Percentiles rank a stretch among this genome's conserved stretches.
Conservation (phyloP, 495 filamentous ascomycete species). For the Talaromyces adpressus region DNA sequence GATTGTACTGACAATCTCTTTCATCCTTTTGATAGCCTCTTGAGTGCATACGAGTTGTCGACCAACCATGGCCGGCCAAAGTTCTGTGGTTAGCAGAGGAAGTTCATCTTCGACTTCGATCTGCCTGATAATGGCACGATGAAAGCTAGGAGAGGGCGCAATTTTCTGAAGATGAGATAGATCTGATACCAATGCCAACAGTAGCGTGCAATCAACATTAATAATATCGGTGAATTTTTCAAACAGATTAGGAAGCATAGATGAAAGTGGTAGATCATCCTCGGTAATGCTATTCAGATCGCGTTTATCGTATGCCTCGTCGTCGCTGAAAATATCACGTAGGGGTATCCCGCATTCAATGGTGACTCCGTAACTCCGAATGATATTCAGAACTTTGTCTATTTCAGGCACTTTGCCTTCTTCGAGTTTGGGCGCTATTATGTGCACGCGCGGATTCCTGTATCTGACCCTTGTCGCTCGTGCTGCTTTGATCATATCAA, state of each 20-base stretch:
- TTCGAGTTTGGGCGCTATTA: slow-evolving; percentile 54
- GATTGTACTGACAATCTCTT: slow-evolving; percentile 59
- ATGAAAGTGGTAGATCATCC: slow-evolving; percentile 23
- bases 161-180: slow-evolving; percentile 50
- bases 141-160: slow-evolving; percentile 32
- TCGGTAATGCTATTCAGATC: slow-evolving; percentile 13
- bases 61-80: slow-evolving; percentile 55
- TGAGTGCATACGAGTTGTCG: slow-evolving; percentile 53
- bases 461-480: slow-evolving; percentile 48
- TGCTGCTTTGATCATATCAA: slow-evolving; percentile 47
- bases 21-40: slow-evolving; percentile 56
- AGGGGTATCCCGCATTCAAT: slow-evolving; percentile 37
- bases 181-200: slow-evolving; percentile 66
- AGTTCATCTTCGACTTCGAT: slow-evolving; percentile 57
- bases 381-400: slow-evolving; percentile 47
- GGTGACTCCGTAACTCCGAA: slow-evolving; percentile 48
- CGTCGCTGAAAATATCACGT: slow-evolving; percentile 9
- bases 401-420: slow-evolving; percentile 45
- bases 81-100: slow-evolving; percentile 49
- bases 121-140: slow-evolving; percentile 53
- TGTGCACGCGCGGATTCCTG: slow-evolving; percentile 47
- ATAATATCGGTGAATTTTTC: slow-evolving; percentile 48
- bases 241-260: slow-evolving; percentile 48
- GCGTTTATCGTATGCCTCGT: slow-evolving; percentile 8
- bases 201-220: slow-evolving; percentile 70